These are phyloP conservation scores for Echria macrotheca DNA, from an alignment of 495 filamentous ascomycete species.

Conservation along the genomic window DNA sequence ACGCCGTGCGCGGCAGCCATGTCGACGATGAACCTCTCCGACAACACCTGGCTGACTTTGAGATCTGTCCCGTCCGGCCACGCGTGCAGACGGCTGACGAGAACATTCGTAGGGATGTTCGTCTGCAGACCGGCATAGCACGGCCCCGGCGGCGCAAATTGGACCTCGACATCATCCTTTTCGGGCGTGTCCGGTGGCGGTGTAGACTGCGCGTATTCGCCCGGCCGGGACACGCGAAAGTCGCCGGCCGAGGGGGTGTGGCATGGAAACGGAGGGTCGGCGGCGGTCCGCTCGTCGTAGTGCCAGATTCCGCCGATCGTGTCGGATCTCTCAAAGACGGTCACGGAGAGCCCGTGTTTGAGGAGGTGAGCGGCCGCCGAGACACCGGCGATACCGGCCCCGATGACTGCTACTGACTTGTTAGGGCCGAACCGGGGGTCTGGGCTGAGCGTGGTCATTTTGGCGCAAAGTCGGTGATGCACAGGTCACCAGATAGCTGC, in stretches of 20 bases:
- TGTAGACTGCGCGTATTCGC: constrained; percentile 16
- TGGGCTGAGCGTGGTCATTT: no score
- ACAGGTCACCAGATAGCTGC: no score
- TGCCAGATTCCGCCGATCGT: constrained; percentile 61
- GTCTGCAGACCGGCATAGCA: constrained; percentile 58
- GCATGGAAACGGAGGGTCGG: constrained; percentile 54
- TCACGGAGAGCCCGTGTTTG: constrained; percentile 52
- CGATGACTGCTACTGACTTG: constrained; percentile 56
- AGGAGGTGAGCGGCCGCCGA: constrained; percentile 58
- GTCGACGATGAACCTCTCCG: constrained; percentile 56
- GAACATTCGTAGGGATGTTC: constrained; percentile 59
- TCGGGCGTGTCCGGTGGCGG: constrained; percentile 10
- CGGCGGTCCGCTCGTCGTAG: constrained; percentile 53
- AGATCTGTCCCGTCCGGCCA: constrained; percentile 57
- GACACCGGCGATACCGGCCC: constrained; percentile 65
- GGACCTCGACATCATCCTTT: constrained; percentile 12
- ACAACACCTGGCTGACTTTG: constrained; percentile 49
- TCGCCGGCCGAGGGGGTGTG: constrained; percentile 35
- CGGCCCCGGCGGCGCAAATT: constrained; percentile 35
- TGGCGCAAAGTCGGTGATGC: no score
- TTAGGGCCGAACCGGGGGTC: constrained; percentile 13
- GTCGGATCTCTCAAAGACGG: constrained; percentile 58
- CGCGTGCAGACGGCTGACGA: constrained; percentile 51
- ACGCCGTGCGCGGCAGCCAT: constrained; percentile 47
- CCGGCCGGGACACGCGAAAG: constrained; percentile 14